phyloP scores from a whole-genome alignment of 176 grass and related monocot genomes.

The Elymus sibiricus region DNA sequence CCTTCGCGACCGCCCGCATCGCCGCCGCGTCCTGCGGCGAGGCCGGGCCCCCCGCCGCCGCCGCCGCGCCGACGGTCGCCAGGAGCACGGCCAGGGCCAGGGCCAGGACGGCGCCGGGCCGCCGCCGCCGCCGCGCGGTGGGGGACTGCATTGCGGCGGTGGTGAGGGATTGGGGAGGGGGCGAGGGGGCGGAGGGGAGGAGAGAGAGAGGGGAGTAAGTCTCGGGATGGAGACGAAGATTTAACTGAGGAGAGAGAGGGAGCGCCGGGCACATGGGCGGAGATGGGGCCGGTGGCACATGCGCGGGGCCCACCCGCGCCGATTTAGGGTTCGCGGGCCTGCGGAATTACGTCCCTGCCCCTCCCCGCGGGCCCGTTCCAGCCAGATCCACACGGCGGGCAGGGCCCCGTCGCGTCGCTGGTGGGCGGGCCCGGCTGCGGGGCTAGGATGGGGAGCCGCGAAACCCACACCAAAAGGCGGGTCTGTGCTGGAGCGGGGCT shows the following conservation, averaged over 20 bases:
- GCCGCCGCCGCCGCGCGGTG: constrained; percentile 5
- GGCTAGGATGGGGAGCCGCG: not conserved
- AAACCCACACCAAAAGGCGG: constrained; percentile 2
- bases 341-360: constrained; percentile 20
- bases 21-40: constrained; percentile 34
- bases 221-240: constrained; percentile 6
- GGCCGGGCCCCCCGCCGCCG: not conserved
- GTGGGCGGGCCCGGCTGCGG: not conserved
- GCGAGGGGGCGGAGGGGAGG: not conserved
- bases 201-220: constrained; percentile 15
- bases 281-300: constrained; percentile 37
- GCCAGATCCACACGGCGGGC: not conserved
- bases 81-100: constrained; percentile 7
- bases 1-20: constrained; percentile 48
- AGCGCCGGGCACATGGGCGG: constrained; percentile 32
- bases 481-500: constrained; percentile 27
- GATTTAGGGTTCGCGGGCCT: not conserved
- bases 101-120: not conserved
- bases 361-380: not conserved
- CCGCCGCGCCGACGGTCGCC: not conserved
- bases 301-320: constrained; percentile 28
- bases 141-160: constrained; percentile 17
- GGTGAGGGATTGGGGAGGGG: not conserved
- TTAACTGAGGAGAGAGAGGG: constrained; percentile 38
- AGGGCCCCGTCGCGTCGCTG: not conserved